Evolutionary conservation across 768 basidiomycete genomes (phyloP).

Genomic region (Suillus bovinus): DNA sequence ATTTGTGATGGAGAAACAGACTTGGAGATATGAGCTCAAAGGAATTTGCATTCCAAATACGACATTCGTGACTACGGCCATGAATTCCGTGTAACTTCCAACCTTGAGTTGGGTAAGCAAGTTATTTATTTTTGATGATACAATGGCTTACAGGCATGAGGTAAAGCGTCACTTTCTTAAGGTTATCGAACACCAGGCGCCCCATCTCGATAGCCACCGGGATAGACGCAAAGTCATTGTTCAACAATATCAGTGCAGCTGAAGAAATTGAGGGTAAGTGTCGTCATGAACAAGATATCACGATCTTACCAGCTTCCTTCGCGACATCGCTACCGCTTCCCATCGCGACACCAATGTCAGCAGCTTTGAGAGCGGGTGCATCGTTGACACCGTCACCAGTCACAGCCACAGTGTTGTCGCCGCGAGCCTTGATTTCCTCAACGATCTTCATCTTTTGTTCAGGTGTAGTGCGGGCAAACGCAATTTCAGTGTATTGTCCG

Average conservation of each 20-base stretch:
- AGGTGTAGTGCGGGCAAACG: conserved; percentile 55
- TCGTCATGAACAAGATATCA: neutral
- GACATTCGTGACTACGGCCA: conserved; percentile 56
- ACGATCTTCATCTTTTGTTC: conserved; percentile 62
- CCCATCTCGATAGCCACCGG: conserved; percentile 59
- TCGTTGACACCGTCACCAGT: conserved; percentile 62
- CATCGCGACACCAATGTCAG: conserved; percentile 58
- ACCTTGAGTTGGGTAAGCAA: conserved; percentile 29
- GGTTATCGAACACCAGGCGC: conserved; percentile 58
- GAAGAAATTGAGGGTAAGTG: neutral
- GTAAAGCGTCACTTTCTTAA: conserved; percentile 52
- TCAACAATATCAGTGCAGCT: conserved; percentile 52
- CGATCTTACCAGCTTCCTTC: conserved; percentile 51
- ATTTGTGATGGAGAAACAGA: conserved; percentile 54
- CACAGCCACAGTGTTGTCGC: conserved; percentile 50
- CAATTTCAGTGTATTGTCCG: conserved; percentile 42
- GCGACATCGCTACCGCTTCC: conserved; percentile 51
- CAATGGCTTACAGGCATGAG: conserved; percentile 39
- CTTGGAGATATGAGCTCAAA: conserved; percentile 55
- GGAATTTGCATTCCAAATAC: conserved; percentile 60
- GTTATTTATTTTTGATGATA: conserved; percentile 3
- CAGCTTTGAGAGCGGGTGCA: conserved; percentile 49
- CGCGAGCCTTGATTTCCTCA: conserved; percentile 48
- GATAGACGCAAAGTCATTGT: conserved; percentile 61
- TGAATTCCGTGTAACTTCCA: conserved; percentile 61